phyloP scores from a whole-genome alignment of 345 rosid genomes.

The Sisymbrium irio region DNA sequence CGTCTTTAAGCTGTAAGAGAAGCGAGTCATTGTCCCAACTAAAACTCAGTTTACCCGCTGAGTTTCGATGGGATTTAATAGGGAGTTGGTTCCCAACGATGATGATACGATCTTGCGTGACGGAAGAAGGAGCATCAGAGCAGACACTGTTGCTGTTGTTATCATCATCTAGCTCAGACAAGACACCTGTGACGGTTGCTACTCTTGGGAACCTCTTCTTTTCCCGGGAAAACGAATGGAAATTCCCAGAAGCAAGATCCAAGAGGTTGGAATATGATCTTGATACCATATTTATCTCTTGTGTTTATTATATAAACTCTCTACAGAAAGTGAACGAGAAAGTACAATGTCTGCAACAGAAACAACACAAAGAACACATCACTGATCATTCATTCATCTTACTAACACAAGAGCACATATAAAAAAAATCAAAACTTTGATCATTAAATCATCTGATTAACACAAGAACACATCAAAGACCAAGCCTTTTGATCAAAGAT shows the following conservation, averaged over 20 bases:
- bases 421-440: constrained; percentile 11
- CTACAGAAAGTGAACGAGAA: constrained; percentile 4
- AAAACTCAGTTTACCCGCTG: constrained; percentile 54
- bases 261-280: constrained; percentile 92
- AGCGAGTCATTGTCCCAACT: constrained; percentile 95
- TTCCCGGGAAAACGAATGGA: constrained; percentile 55
- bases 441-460: neutral
- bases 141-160: constrained; percentile 58
- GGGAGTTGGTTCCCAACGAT: constrained; percentile 96
- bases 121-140: constrained; percentile 84
- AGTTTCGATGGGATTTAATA: constrained; percentile 53
- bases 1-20: constrained; percentile 90
- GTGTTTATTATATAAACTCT: neutral
- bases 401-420: neutral
- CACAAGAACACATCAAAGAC: neutral
- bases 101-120: constrained; percentile 76
- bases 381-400: neutral
- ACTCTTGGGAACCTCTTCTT: constrained; percentile 82
- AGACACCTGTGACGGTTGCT: constrained; percentile 83
- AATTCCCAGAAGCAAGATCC: constrained; percentile 79
- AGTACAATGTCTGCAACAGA: constrained; percentile 21
- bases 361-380: neutral
- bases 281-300: constrained; percentile 59
- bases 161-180: constrained; percentile 83
- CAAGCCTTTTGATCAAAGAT: neutral